Evolutionary conservation across 2,329 filamentous ascomycete genomes (phyloP), one percentile per base, ranked within the genome.

Genomic region (Coniella lustricola): DNA sequence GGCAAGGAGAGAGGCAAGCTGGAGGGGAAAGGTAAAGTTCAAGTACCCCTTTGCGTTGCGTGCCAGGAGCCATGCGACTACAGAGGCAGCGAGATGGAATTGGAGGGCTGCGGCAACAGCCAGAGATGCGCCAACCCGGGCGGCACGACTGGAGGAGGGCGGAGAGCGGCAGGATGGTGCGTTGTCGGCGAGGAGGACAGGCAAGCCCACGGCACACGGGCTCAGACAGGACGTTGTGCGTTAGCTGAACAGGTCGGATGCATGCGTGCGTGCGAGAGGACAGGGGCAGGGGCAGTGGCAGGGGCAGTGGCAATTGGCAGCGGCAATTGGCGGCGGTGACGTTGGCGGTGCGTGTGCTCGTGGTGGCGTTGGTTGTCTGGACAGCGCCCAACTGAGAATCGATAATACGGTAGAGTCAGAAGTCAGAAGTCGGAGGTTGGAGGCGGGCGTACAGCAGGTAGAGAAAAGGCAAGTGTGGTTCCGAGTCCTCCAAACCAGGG

Each of bases 31-130:
- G 35, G 33, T 44, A 49, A 34, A 48, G 42, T 20, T 45, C 45
- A 46, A 52, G 50, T 52, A 52, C 50, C 50, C 50, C 50, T 52
- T 52, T 52, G 48, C 50, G 35, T n/a, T 47, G 47, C 32, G 44
- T 37, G 46, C 38, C 41, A 37, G 46, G 39, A 52, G 50, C 42
- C 43, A 52, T 54, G 33, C 44, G 46, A 18, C 14, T 31, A 40
- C 47, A 31, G 40, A 42, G 21, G 32, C 4, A 22, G n/a, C 40
- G 14, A 32, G 40, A 29, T 13, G n/a, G n/a, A n/a, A 10, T 42
- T 3, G 17, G 18, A 31, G 7, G 25, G 29, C 9, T 14, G 29
- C 20, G 16, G 5, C 40, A 32, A 9, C 17, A 33, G 25, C 38
- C 29, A 3, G n/a, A 25, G n/a, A 41, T 14, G 13, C 17, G 34